Conservation (phyloP, 2,329 filamentous ascomycete genomes). For the Talaromyces rugulosus region DNA sequence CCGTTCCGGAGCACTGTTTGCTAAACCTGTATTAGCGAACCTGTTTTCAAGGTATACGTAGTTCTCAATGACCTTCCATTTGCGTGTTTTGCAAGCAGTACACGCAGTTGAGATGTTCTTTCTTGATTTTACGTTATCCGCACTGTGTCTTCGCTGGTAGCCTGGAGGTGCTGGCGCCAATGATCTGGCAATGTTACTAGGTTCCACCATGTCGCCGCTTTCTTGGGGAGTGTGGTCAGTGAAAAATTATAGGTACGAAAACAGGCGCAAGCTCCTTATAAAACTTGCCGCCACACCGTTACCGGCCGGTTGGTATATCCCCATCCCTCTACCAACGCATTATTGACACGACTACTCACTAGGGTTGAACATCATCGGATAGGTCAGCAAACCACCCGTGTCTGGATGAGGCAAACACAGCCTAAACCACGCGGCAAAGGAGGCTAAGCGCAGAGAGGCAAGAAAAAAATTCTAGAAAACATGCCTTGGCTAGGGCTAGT, state of each 20-base stretch:
- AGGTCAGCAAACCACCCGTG: too few species aligned
- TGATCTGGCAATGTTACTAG: conserved; percentile 6
- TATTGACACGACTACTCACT: not conserved
- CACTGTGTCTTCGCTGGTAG: conserved; percentile 9
- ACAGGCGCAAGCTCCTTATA: not conserved
- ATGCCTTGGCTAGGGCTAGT: not conserved
- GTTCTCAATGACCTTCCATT: conserved; percentile 9
- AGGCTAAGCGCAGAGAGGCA: not conserved
- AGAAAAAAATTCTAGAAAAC: not conserved
- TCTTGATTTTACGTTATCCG: conserved; percentile 5
- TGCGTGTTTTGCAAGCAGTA: conserved; percentile 9
- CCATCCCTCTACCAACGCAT: not conserved
- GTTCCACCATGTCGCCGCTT: conserved; percentile 3
- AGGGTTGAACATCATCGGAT: not conserved
- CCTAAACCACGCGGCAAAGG: not conserved
- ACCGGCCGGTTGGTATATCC: not conserved
- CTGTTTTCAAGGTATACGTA: not conserved
- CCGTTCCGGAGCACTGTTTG: conserved; percentile 29
- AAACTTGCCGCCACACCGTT: not conserved
- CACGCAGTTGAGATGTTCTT: conserved; percentile 13
- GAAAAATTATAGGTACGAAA: not conserved
- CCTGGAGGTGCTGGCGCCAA: conserved; percentile 12
- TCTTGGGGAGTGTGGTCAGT: not conserved
- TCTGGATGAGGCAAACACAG: not conserved
- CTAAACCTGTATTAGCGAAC: conserved; percentile 17